Evolutionary conservation across 768 basidiomycete species (phyloP), one percentile per base, ranked within the genome.

Genomic region (Floccularia luteovirens): DNA sequence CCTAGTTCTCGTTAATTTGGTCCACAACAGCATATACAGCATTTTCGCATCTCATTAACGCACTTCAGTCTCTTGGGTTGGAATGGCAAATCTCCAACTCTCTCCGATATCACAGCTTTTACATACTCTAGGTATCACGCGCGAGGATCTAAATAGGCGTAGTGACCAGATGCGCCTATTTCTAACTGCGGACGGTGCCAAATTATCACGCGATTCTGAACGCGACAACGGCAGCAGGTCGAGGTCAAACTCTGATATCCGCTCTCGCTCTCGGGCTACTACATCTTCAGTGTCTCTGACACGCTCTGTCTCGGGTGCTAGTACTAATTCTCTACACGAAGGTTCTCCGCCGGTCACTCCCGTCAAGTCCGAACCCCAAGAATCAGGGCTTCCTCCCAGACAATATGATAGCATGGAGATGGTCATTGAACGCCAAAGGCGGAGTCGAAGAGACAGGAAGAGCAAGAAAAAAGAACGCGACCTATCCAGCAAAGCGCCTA

Each of bases 121-220:
- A 24, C 67, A 75, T 50, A 76, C 77, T 13, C 69, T 89, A 30
- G 84, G 85, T 38, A 70, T 89, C 53, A 86, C 87, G 48, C 75
- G 82, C 58, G 78, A 84, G 52, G 86, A 88, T 61, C 65, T 89
- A 42, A 56, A 67, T 49, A 70, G 74, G 54, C 82, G 76, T 54
- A 85, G 79, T 51, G 72, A 81, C 62, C 75, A 86, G 57, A 88
- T 89, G 85, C 80, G 84, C 38, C 77, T 77, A 49, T 87, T 85
- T 64, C 69, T 86, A 48, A 79, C 75, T 24, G 60, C 75, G 22
- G 71, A 78, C 52, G 64, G 64, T 51, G 54, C 62, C 38, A 55
- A 57, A 41, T 57, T 70, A 59, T 59, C 69, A 58, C 70, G 71
- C 61, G 66, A 66, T 52, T 46, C 64, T 48, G 61, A 61, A 43